A percentile compares a stretch with the other conserved stretches of the same genome.
phyloP scores from a whole-genome alignment of 1,284 basidiomycete genomes.

The Ceratobasidium sp. region DNA sequence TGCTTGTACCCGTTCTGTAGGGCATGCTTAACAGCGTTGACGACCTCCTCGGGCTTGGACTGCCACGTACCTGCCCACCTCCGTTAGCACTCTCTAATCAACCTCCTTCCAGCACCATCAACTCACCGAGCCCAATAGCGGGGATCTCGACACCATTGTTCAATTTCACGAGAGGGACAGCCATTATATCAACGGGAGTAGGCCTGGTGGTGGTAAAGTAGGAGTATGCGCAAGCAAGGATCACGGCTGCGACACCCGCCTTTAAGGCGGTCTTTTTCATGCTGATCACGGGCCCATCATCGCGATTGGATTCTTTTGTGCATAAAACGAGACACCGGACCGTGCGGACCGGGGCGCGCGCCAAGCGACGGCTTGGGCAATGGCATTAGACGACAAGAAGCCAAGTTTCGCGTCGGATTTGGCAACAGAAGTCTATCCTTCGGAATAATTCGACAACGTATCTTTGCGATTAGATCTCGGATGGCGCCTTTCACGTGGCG shows the following conservation, averaged over 20 bases:
- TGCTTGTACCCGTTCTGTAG: slow-evolving; percentile 54
- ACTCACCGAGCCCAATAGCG: slow-evolving; percentile 61
- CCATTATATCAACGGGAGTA: slow-evolving; percentile 47
- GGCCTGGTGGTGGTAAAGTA: slow-evolving; percentile 31
- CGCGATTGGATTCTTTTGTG: slow-evolving; percentile 34
- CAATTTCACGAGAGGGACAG: slow-evolving; percentile 59
- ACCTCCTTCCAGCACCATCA: background rate
- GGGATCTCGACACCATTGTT: slow-evolving; percentile 51
- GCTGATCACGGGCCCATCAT: slow-evolving; percentile 36
- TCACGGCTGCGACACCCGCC: slow-evolving; percentile 14
- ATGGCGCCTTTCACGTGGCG: too few relatives aligned
- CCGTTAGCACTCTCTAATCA: slow-evolving; percentile 27
- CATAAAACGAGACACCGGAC: slow-evolving; percentile 10
- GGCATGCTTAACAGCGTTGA: slow-evolving; percentile 52
- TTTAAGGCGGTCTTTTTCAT: slow-evolving; percentile 36
- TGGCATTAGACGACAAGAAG: too few relatives aligned
- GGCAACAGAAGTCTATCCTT: too few relatives aligned
- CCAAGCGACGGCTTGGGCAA: slow-evolving; percentile 12
- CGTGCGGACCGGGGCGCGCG: slow-evolving; percentile 22
- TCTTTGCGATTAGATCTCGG: too few relatives aligned
- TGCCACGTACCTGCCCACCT: slow-evolving; percentile 61
- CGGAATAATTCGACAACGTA: too few relatives aligned
- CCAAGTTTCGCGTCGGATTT: too few relatives aligned
- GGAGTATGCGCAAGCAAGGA: slow-evolving; percentile 31
- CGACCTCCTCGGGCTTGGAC: slow-evolving; percentile 56